Conservation (phyloP, 345 rosid species). For the Ceriops tagal region DNA sequence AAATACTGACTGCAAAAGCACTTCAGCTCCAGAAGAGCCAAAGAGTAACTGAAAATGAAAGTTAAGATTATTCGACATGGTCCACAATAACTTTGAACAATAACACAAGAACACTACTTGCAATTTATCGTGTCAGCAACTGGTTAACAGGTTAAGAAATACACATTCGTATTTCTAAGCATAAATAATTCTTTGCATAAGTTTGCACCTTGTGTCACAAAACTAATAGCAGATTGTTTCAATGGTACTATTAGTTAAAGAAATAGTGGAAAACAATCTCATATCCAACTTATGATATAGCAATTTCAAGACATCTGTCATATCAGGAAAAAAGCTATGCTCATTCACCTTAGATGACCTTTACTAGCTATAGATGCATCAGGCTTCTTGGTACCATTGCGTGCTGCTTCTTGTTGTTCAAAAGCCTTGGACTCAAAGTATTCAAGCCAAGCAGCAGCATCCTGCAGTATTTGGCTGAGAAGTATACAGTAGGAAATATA, state of each 20-base stretch:
- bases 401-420: slow-evolving; percentile 98
- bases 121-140: background rate
- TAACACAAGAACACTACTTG: background rate
- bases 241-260: background rate
- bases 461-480: slow-evolving; percentile 50
- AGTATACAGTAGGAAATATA: background rate
- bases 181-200: background rate
- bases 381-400: slow-evolving; percentile 94
- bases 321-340: background rate
- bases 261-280: background rate
- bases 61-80: background rate
- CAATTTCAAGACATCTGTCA: background rate
- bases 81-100: slow-evolving; percentile 1
- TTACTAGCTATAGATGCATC: slow-evolving; percentile 99
- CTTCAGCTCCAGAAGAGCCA: background rate
- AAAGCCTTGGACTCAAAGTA: slow-evolving; percentile 96
- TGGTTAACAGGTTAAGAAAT: slow-evolving; percentile 4
- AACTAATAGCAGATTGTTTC: background rate
- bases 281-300: too few relatives aligned
- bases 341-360: slow-evolving; percentile 87
- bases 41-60: background rate
- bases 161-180: background rate
- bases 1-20: background rate
- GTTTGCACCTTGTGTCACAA: too few relatives aligned
- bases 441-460: slow-evolving; percentile 99